Evolutionary conservation across 2,329 filamentous ascomycete genomes (phyloP).

Genomic region (Claviceps spartinae): DNA sequence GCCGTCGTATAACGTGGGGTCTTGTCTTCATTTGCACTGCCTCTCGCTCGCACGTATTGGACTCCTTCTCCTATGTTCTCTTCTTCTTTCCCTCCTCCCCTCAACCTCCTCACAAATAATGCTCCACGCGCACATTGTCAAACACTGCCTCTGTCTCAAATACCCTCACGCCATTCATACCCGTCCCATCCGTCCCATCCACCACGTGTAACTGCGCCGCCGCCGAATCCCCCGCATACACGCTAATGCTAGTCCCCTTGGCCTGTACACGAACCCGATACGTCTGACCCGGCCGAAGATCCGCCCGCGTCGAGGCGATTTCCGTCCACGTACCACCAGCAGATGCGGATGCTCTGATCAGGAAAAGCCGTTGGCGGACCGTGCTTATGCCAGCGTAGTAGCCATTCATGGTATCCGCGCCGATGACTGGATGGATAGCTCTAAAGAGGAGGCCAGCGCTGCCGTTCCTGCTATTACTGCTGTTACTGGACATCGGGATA

Average conservation of each 20-base stretch:
- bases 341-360: conserved; percentile 9
- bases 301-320: conserved; percentile 3
- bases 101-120: not conserved
- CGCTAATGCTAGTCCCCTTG: conserved; percentile 5
- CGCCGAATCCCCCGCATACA: conserved; percentile 7
- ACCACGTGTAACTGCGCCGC: conserved; percentile 5
- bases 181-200: conserved; percentile 8
- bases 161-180: conserved; percentile 10
- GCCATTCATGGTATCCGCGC: conserved; percentile 8
- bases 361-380: conserved; percentile 9
- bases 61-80: too few relatives aligned
- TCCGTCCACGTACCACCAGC: conserved; percentile 4
- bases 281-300: conserved; percentile 2
- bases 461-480: not conserved
- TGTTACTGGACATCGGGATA: conserved; percentile 3
- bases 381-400: conserved; percentile 20
- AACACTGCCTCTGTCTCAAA: conserved; percentile 9
- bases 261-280: conserved; percentile 8
- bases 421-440: conserved; percentile 10
- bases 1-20: too few relatives aligned
- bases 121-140: conserved; percentile 10
- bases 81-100: too few relatives aligned
- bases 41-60: too few relatives aligned
- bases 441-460: conserved; percentile 23
- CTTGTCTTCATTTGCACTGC: too few relatives aligned